Percentiles rank a stretch among this genome's conserved stretches.
Evolutionary conservation across 1,284 basidiomycete genomes (phyloP).

Genomic region (Apiotrichum mycotoxinovorans): DNA sequence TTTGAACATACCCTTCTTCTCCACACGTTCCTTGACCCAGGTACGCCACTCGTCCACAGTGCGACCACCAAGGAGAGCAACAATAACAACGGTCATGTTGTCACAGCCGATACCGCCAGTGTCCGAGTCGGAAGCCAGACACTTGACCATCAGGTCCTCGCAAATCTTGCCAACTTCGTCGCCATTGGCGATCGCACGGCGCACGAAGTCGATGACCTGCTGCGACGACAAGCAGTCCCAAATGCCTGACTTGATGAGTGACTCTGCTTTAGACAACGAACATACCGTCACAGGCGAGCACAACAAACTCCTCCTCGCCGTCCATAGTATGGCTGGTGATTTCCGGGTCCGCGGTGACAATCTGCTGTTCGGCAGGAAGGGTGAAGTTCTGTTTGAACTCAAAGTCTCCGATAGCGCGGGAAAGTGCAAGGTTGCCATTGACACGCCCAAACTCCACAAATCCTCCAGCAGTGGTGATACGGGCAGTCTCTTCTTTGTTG

Average conservation of each 20-base stretch:
- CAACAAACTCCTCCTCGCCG: slow-evolving; percentile 90
- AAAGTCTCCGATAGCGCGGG: slow-evolving; percentile 94
- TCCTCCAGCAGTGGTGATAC: slow-evolving; percentile 90
- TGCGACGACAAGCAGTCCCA: slow-evolving; percentile 97
- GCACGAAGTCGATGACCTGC: slow-evolving; percentile 85
- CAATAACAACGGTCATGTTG: slow-evolving; percentile 96
- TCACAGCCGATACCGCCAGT: slow-evolving; percentile 96
- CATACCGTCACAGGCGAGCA: slow-evolving; percentile 93
- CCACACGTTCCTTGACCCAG: slow-evolving; percentile 84
- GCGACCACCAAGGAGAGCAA: slow-evolving; percentile 80
- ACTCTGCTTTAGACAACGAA: slow-evolving; percentile 6
- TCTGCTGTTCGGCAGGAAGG: slow-evolving; percentile 80
- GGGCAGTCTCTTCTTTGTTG: slow-evolving; percentile 77
- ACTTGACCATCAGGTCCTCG: slow-evolving; percentile 87
- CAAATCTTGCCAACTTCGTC: slow-evolving; percentile 76
- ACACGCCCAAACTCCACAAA: slow-evolving; percentile 97
- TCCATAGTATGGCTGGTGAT: slow-evolving; percentile 74
- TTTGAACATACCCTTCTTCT: slow-evolving; percentile 65
- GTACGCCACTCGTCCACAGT: slow-evolving; percentile 89
- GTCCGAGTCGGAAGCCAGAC: slow-evolving; percentile 88
- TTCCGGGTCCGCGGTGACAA: slow-evolving; percentile 94
- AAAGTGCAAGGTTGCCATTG: slow-evolving; percentile 95
- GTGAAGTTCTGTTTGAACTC: slow-evolving; percentile 94
- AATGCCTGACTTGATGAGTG: slow-evolving; percentile 64
- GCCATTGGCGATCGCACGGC: slow-evolving; percentile 76